Evolutionary conservation across 2,329 filamentous ascomycete genomes (phyloP).

Genomic region (Penicillium psychrosexuale): DNA sequence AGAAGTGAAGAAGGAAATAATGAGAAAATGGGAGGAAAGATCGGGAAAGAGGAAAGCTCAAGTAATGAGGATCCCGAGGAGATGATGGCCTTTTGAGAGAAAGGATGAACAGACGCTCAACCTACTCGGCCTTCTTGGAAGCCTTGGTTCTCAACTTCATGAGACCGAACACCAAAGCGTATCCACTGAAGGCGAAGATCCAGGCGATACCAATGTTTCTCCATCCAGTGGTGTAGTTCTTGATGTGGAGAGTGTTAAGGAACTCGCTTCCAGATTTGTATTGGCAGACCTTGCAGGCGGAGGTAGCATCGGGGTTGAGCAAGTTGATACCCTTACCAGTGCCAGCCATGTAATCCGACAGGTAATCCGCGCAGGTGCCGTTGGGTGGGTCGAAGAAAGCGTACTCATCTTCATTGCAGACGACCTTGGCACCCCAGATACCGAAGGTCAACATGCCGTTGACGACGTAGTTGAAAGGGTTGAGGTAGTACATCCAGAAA

Average conservation of each 20-base stretch:
- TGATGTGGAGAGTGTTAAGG: constrained; percentile 57
- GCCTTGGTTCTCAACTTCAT: constrained; percentile 41
- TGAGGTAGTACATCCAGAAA: constrained; percentile 62
- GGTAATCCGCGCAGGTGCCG: constrained; percentile 57
- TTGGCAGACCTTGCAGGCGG: constrained; percentile 59
- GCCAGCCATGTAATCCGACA: constrained; percentile 49
- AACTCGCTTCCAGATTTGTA: constrained; percentile 60
- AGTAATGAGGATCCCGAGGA: background rate
- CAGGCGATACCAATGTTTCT: constrained; percentile 60
- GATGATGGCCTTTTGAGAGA: background rate
- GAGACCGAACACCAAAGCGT: constrained; percentile 47
- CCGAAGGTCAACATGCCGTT: constrained; percentile 54
- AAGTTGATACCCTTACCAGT: constrained; percentile 52
- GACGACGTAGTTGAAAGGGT: constrained; percentile 63
- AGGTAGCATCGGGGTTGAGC: constrained; percentile 57
- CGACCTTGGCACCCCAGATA: constrained; percentile 48
- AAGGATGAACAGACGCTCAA: background rate
- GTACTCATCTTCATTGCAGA: constrained; percentile 50
- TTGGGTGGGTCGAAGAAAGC: constrained; percentile 44
- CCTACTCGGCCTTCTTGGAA: constrained; percentile 36
- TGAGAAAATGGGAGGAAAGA: background rate
- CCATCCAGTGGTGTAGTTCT: constrained; percentile 64
- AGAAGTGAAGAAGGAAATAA: background rate
- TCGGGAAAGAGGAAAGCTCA: background rate
- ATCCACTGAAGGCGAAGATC: constrained; percentile 56